Base-by-base conservation (phyloP, 1,139 yeast species). In the Saccharomycopsis crataegensis region DNA sequence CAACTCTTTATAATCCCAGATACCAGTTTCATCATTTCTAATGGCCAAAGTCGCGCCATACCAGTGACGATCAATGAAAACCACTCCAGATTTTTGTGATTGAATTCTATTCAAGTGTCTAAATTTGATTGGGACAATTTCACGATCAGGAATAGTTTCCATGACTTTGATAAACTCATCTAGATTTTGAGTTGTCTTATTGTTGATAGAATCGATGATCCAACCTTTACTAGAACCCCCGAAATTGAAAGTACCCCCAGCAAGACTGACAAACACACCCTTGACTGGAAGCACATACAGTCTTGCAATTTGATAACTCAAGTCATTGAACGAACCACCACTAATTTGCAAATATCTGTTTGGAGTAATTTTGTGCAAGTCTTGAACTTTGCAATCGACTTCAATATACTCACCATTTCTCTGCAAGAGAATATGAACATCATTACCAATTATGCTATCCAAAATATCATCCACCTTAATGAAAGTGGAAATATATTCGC, bases 251-350 rank as follows among this genome's bases (percentile, higher is more conserved):
- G 93, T 83, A 0, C 94, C 94, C 2, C 86, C 75, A 0, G 94
- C 89, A 60, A 84, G 80, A 61, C 86, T 83, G 46, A 88, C 76
- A 64, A 80, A 89, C 0, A 90, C 96, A 42, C 97, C 97, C 59
- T 72, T 77, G 4, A 86, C 91, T 0, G 96, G 94, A 44, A 89
- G 77, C 49, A 93, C 87, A 64, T 82, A 88, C 53, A 83, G 76
- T 64, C 96, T 78, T 2, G 96, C 96, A 68, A 89, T 76, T 67
- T 90, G 97, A 66, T 90, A 90, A 47, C 95, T 85, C 59, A 90
- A 70, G 52, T 86, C 82, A 65, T 89, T 89, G 69, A 89, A 88
- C 0, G 86, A 77, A 1, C 94, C 96, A 54, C 96, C 97, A 47
- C 86, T 84, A 7, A 86, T 93, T 57, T 83, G 86, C 2, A 89